These are phyloP conservation scores for Trichoderma atrobrunneum DNA, from an alignment of 2,329 filamentous ascomycete species.

Conservation along the genomic window DNA sequence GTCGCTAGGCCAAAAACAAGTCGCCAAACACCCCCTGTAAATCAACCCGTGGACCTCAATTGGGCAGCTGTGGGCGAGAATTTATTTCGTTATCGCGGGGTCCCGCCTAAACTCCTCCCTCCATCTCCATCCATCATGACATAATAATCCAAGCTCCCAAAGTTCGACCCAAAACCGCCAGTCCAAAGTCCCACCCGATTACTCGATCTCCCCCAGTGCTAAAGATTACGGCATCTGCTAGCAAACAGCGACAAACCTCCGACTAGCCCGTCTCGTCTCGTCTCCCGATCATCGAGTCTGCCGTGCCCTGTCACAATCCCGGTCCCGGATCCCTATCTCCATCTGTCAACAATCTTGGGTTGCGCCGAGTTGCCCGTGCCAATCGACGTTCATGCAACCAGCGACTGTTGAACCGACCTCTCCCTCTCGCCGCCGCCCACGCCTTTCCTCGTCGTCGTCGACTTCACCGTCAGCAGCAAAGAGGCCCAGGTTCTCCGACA, in stretches of 20 bases:
- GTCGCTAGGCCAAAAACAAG: neutral
- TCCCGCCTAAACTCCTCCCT: neutral
- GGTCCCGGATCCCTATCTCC: neutral
- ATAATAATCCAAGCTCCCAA: constrained; percentile 19
- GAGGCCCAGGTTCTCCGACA: constrained; percentile 32
- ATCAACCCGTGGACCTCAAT: neutral
- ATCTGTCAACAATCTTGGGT: neutral
- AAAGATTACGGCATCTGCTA: neutral
- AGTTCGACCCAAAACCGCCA: neutral
- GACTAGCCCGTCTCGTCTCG: neutral
- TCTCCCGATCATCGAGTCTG: neutral
- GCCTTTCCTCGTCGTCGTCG: constrained; percentile 35
- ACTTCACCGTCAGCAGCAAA: constrained; percentile 30
- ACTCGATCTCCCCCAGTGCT: neutral
- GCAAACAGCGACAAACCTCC: neutral
- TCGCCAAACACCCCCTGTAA: constrained; percentile 21
- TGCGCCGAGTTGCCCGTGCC: constrained; percentile 3
- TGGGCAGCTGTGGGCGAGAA: neutral
- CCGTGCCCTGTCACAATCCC: neutral
- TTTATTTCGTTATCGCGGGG: constrained; percentile 28
- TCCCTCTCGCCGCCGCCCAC: constrained; percentile 40
- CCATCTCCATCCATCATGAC: constrained; percentile 22
- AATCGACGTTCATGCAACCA: constrained; percentile 33
- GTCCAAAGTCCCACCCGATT: constrained; percentile 10
- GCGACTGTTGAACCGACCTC: constrained; percentile 30